phyloP scores from a whole-genome alignment of 192 early-diverging fungal genomes.

The Obelidium mucronatum region DNA sequence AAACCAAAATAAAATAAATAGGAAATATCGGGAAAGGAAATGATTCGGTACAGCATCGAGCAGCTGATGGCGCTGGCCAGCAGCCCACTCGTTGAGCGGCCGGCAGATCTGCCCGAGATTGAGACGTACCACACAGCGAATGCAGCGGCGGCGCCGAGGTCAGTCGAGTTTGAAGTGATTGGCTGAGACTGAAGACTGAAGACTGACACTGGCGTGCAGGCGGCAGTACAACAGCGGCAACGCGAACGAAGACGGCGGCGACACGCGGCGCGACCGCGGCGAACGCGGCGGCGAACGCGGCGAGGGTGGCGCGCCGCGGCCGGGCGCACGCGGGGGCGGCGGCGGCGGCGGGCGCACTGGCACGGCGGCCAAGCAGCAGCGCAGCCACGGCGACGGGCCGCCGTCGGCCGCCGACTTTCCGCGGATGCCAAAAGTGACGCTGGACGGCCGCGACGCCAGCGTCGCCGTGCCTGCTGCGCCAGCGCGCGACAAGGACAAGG shows the following conservation, averaged over 20 bases:
- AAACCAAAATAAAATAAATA: no score
- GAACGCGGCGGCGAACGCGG: neutral
- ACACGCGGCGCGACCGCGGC: neutral
- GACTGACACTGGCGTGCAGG: neutral
- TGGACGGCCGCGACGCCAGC: neutral
- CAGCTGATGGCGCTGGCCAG: neutral
- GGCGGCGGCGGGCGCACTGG: neutral
- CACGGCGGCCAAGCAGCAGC: neutral
- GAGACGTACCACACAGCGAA: conserved; percentile 20
- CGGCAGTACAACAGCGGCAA: neutral
- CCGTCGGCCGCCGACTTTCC: conserved; percentile 8
- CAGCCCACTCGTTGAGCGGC: neutral
- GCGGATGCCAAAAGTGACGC: conserved; percentile 20
- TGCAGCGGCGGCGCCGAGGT: neutral
- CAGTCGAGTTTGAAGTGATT: neutral
- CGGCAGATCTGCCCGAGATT: conserved; percentile 11
- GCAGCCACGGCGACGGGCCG: neutral
- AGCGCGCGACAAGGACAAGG: neutral
- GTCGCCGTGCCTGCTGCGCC: neutral
- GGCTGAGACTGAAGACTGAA: neutral
- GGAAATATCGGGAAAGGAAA: no score
- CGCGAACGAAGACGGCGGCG: neutral
- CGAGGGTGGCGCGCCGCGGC: neutral
- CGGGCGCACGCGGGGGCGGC: neutral
- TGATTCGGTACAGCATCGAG: conserved; percentile 16